These are phyloP conservation scores for Yamadazyma atlantica DNA, from an alignment of 1,139 yeast genomes.

Conservation along the genomic window DNA sequence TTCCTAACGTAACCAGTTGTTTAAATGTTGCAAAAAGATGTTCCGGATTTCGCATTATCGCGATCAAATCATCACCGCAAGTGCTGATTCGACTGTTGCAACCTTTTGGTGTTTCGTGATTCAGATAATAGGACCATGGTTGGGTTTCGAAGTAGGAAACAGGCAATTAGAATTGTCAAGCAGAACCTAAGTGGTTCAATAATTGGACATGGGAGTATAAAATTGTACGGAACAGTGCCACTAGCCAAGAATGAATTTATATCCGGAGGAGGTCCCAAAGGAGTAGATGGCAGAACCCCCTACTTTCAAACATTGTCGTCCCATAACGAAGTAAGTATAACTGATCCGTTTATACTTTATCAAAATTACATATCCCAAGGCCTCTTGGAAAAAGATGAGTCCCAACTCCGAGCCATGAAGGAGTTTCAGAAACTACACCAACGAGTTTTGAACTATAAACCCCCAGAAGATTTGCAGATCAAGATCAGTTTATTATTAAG, in stretches of 20 bases:
- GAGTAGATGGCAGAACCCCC: constrained; percentile 36
- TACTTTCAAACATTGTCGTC: neutral
- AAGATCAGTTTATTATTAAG: constrained; percentile 48
- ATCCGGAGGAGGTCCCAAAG: constrained; percentile 33
- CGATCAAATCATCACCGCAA: too few relatives aligned
- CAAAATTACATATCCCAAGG: constrained; percentile 55
- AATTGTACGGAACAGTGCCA: too few relatives aligned
- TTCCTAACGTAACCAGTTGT: neutral
- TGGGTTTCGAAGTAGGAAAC: too few relatives aligned
- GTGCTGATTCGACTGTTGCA: too few relatives aligned
- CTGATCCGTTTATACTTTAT: constrained; percentile 65
- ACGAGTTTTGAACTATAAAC: constrained; percentile 58
- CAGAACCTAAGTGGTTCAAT: too few relatives aligned
- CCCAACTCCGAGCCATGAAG: constrained; percentile 61
- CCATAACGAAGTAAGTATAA: constrained; percentile 37
- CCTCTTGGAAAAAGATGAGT: constrained; percentile 50
- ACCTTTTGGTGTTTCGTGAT: neutral
- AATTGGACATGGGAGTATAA: too few relatives aligned
- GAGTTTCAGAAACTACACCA: constrained; percentile 64
- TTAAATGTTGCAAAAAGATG: neutral
- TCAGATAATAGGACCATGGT: neutral
- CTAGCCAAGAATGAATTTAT: too few relatives aligned
- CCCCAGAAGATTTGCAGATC: constrained; percentile 52
- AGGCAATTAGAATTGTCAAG: too few relatives aligned
- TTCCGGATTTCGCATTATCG: neutral